Percentiles rank a stretch among this genome's conserved stretches.
phyloP scores from a whole-genome alignment of 495 filamentous ascomycete genomes.

The Astrocystis sublimbata region DNA sequence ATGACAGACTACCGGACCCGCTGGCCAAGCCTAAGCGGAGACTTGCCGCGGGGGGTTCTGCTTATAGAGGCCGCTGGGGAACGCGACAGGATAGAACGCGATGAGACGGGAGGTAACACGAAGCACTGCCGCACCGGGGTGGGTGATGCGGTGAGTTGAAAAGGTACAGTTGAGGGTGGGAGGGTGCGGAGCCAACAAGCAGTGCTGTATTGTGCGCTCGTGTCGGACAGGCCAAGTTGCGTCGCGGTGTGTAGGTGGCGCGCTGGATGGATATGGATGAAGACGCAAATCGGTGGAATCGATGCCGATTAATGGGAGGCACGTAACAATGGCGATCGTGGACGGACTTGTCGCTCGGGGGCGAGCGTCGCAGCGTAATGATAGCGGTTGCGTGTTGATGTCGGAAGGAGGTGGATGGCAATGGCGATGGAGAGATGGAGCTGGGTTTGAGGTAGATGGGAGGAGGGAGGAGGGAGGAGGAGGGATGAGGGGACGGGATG shows the following conservation, averaged over 20 bases:
- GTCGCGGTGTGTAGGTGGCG: neutral
- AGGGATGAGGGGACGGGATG: constrained; percentile 11
- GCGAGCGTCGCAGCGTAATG: no score
- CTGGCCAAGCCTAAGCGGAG: constrained; percentile 16
- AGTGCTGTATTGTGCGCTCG: neutral
- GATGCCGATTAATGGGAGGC: neutral
- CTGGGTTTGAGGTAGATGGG: no score
- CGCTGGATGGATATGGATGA: no score
- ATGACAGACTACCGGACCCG: constrained; percentile 16
- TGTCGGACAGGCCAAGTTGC: neutral
- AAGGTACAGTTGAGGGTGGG: neutral
- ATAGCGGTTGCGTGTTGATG: neutral
- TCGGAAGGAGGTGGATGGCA: neutral
- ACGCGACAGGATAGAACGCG: neutral
- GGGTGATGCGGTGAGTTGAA: no score
- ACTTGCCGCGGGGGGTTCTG: constrained; percentile 14
- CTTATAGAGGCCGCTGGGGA: neutral
- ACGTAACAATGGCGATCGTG: neutral
- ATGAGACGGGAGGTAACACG: neutral
- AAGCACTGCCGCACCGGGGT: neutral
- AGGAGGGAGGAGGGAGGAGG: neutral
- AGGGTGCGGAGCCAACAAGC: neutral
- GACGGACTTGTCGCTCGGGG: neutral
- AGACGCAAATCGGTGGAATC: no score
- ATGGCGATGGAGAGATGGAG: neutral